Evolutionary conservation across 2,329 filamentous ascomycete species (phyloP).

Genomic region (Aspergillus terreus): DNA sequence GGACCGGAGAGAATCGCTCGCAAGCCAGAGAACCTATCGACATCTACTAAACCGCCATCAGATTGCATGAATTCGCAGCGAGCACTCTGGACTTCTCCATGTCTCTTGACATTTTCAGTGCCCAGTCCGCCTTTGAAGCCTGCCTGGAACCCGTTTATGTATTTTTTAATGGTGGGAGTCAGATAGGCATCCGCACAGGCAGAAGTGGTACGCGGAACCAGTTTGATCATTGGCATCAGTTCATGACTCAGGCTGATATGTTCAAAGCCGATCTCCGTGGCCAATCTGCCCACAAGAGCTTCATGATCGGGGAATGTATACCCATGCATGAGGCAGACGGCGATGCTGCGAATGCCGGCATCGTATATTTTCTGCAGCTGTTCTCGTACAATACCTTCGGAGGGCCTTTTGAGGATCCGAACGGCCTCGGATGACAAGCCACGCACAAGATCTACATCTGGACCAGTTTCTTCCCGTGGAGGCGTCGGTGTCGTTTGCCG

Average conservation of each 20-base stretch:
- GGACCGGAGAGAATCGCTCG: slow-evolving; percentile 84
- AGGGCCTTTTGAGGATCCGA: slow-evolving; percentile 62
- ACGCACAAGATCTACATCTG: not conserved
- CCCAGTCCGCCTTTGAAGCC: slow-evolving; percentile 63
- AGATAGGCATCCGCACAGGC: slow-evolving; percentile 78
- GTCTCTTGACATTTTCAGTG: not conserved
- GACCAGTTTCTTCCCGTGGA: slow-evolving; percentile 51
- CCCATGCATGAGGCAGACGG: slow-evolving; percentile 86
- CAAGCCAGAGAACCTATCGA: slow-evolving; percentile 67
- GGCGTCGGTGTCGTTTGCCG: slow-evolving; percentile 17
- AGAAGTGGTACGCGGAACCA: slow-evolving; percentile 70
- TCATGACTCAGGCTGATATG: slow-evolving; percentile 71
- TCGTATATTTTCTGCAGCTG: slow-evolving; percentile 67
- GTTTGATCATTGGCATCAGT: slow-evolving; percentile 79
- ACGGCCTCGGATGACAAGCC: slow-evolving; percentile 60
- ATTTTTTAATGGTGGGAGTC: slow-evolving; percentile 74
- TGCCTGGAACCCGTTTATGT: slow-evolving; percentile 69
- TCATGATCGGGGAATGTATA: slow-evolving; percentile 91
- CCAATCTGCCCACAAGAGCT: slow-evolving; percentile 69
- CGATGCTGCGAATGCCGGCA: slow-evolving; percentile 72
- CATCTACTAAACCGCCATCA: slow-evolving; percentile 62
- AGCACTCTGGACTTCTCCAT: not conserved
- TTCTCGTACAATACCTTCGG: slow-evolving; percentile 49
- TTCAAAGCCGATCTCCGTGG: slow-evolving; percentile 73
- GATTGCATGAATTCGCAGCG: slow-evolving; percentile 72